Percentiles rank a stretch among this genome's conserved stretches.
Conservation (phyloP, 2,329 filamentous ascomycete species). For the Aciculosporium take region DNA sequence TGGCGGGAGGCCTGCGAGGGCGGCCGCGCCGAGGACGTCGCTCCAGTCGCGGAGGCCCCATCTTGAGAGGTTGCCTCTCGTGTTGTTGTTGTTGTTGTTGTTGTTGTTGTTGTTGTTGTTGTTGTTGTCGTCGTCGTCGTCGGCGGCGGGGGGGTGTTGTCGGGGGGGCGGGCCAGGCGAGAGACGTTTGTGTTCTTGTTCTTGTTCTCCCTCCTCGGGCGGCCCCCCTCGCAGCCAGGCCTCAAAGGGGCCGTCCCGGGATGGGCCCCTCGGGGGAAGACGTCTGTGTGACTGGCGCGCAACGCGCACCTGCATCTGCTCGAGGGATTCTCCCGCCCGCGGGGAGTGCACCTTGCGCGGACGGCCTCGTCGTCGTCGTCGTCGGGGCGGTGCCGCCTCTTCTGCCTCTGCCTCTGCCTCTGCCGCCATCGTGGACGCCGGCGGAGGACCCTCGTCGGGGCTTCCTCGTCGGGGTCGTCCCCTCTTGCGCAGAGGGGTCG, state of each 20-base stretch:
- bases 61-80: slow-evolving; percentile 15
- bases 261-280: slow-evolving; percentile 13
- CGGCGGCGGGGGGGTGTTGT: neutral
- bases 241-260: slow-evolving; percentile 20
- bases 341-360: slow-evolving; percentile 26
- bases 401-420: no score
- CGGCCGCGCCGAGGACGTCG: slow-evolving; percentile 66
- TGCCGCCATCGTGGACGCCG: no score
- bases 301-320: slow-evolving; percentile 32
- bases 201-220: no score
- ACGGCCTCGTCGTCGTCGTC: slow-evolving; percentile 18
- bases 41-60: slow-evolving; percentile 61
- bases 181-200: no score
- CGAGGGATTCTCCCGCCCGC: slow-evolving; percentile 29
- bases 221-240: slow-evolving; percentile 20
- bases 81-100: slow-evolving; percentile 1
- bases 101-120: neutral
- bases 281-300: slow-evolving; percentile 26
- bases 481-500: slow-evolving; percentile 8
- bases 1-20: slow-evolving; percentile 55
- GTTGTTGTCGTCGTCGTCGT: neutral
- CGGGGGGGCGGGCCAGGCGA: no score
- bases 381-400: slow-evolving; percentile 1
- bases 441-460: no score
- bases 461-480: slow-evolving; percentile 13